These are phyloP conservation scores for Boletus bicolor DNA, from an alignment of 768 basidiomycete species.

Conservation along the genomic window DNA sequence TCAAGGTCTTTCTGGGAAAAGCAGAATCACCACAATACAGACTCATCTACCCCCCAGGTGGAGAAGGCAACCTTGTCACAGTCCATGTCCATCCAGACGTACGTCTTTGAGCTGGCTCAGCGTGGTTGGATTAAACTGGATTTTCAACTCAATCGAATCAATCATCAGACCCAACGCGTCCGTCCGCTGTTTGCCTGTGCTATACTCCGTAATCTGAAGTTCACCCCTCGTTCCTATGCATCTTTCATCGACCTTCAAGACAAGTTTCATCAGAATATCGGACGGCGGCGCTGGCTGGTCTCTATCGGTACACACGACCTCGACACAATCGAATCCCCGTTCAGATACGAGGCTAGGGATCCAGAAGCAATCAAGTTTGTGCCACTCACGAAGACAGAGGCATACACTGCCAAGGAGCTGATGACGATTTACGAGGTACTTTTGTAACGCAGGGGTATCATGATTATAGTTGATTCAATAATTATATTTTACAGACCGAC, in stretches of 20 bases:
- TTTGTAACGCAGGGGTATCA: background rate
- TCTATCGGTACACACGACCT: slow-evolving; percentile 98
- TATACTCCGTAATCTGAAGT: slow-evolving; percentile 83
- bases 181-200: slow-evolving; percentile 92
- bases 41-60: slow-evolving; percentile 67
- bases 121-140: background rate
- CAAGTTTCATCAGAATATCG: slow-evolving; percentile 96
- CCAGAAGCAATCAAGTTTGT: slow-evolving; percentile 91
- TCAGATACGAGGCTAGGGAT: slow-evolving; percentile 78
- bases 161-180: slow-evolving; percentile 65
- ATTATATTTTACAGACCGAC: slow-evolving; percentile 58
- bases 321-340: slow-evolving; percentile 82
- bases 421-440: slow-evolving; percentile 91
- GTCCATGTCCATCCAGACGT: slow-evolving; percentile 74
- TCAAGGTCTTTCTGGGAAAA: slow-evolving; percentile 78
- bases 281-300: slow-evolving; percentile 84
- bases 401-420: slow-evolving; percentile 83
- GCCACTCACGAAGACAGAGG: slow-evolving; percentile 76
- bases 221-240: slow-evolving; percentile 85
- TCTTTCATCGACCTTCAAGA: slow-evolving; percentile 99
- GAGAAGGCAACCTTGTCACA: slow-evolving; percentile 62
- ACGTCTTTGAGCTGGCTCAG: slow-evolving; percentile 16
- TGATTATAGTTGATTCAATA: background rate
- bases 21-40: slow-evolving; percentile 67
- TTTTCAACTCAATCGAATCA: background rate